Evolutionary conservation across 495 filamentous ascomycete genomes (phyloP).

Genomic region (Talaromyces trachyspermus): DNA sequence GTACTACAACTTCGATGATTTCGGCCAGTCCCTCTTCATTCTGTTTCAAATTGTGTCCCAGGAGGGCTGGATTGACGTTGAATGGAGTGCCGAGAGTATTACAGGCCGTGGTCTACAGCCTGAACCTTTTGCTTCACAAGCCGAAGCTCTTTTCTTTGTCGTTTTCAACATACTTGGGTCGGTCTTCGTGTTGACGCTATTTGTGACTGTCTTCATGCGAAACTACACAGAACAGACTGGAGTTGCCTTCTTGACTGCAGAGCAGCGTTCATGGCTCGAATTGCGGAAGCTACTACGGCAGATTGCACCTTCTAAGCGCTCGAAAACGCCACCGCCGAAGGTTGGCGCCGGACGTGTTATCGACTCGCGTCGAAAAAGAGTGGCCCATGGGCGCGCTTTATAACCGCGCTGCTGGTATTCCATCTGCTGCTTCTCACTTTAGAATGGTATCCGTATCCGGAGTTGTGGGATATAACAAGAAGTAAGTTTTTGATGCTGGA

Average conservation of each 20-base stretch:
- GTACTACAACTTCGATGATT: conserved; percentile 91
- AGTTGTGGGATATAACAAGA: conserved; percentile 57
- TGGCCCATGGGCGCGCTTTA: conserved; percentile 79
- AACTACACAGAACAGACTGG: conserved; percentile 99
- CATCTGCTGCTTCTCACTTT: conserved; percentile 78
- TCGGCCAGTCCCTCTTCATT: conserved; percentile 84
- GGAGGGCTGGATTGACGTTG: conserved; percentile 93
- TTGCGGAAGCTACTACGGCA: conserved; percentile 87
- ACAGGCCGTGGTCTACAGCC: conserved; percentile 71
- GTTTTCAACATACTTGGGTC: conserved; percentile 94
- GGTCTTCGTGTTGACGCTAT: conserved; percentile 95
- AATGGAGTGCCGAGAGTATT: conserved; percentile 74
- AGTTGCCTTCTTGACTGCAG: conserved; percentile 90
- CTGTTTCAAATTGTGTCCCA: conserved; percentile 99
- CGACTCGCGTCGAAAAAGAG: conserved; percentile 88
- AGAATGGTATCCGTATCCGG: conserved; percentile 73
- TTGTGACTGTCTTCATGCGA: conserved; percentile 99
- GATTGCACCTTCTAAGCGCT: conserved; percentile 85
- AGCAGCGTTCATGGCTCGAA: conserved; percentile 96
- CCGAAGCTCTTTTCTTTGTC: conserved; percentile 89
- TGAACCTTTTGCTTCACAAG: conserved; percentile 56
- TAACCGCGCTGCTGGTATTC: conserved; percentile 70
- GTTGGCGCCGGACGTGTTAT: conserved; percentile 91
- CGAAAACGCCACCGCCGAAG: conserved; percentile 63
- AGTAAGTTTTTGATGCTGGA: conserved; percentile 23